phyloP scores from a whole-genome alignment of 371 early-diverging fungal genomes.

The Syncephalis plumigaleata region DNA sequence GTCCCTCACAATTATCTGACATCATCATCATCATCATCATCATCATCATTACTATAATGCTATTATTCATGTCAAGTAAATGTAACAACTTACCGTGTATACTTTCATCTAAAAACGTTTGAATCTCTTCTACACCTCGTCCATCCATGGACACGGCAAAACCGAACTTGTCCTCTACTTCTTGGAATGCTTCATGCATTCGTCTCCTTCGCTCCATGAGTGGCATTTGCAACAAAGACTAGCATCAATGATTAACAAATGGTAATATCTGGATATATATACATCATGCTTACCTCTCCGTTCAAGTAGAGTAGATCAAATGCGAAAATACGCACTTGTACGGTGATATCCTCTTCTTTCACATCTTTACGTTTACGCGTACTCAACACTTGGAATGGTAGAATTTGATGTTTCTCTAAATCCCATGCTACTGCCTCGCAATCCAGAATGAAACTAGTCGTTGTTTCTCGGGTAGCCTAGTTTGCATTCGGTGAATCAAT shows the following conservation, averaged over 20 bases:
- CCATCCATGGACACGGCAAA: conserved; percentile 80
- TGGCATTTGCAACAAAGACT: conserved; percentile 45
- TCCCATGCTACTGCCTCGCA: conserved; percentile 99
- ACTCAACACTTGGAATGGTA: conserved; percentile 96
- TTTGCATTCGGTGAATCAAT: conserved; percentile 8
- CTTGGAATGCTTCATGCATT: conserved; percentile 55
- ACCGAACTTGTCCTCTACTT: conserved; percentile 73
- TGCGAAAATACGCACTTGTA: conserved; percentile 93
- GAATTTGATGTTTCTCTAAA: conserved; percentile 56
- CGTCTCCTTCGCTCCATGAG: conserved; percentile 66
- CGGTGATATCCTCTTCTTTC: conserved; percentile 72
- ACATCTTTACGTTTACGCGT: conserved; percentile 97
- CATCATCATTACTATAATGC: background rate
- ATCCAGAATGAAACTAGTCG: conserved; percentile 90
- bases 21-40: too few relatives aligned
- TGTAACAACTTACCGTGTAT: conserved; percentile 26
- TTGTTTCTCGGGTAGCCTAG: conserved; percentile 32
- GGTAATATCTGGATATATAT: background rate
- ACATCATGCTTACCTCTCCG: conserved; percentile 37
- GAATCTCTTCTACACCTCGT: conserved; percentile 84
- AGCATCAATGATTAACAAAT: conserved; percentile 24
- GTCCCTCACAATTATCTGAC: conserved; percentile 88
- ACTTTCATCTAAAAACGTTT: conserved; percentile 81
- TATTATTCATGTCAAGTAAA: background rate
- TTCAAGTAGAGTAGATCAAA: conserved; percentile 97